Evolutionary conservation across 139 green algal species (phyloP).

Genomic region (Pycnococcus provasolii): DNA sequence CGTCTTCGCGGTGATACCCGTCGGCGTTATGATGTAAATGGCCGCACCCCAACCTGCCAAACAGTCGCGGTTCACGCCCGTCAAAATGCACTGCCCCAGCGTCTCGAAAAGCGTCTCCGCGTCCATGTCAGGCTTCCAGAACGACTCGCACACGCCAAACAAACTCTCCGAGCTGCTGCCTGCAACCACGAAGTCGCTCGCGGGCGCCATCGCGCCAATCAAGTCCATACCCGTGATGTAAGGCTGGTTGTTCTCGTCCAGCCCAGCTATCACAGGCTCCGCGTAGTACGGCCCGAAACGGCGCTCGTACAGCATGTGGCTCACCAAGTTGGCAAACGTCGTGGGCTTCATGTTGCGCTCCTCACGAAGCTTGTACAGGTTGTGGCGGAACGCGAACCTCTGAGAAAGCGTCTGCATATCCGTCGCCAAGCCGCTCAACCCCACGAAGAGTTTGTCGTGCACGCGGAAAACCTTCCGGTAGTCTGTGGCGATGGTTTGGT

Average conservation of each 20-base stretch:
- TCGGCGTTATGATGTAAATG: constrained; percentile 79
- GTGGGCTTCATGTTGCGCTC: constrained; percentile 89
- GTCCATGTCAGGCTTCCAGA: constrained; percentile 77
- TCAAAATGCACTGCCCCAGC: constrained; percentile 76
- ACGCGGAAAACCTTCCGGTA: constrained; percentile 87
- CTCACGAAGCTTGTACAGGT: constrained; percentile 94
- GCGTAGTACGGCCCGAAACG: constrained; percentile 92
- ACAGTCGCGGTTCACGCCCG: constrained; percentile 81
- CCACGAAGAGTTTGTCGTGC: constrained; percentile 88
- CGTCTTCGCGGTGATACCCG: constrained; percentile 64
- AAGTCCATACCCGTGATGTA: constrained; percentile 93
- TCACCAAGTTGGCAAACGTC: constrained; percentile 85
- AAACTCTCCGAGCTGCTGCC: constrained; percentile 81
- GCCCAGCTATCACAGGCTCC: constrained; percentile 83
- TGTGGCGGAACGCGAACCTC: constrained; percentile 85
- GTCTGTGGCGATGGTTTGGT: constrained; percentile 91
- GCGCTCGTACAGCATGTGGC: constrained; percentile 86
- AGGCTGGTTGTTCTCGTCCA: constrained; percentile 62
- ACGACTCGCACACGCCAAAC: constrained; percentile 91
- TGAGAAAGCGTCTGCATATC: constrained; percentile 29
- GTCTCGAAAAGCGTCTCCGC: constrained; percentile 96
- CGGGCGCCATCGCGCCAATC: constrained; percentile 69
- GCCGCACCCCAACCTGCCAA: constrained; percentile 89
- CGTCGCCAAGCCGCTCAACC: constrained; percentile 60
- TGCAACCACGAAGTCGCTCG: constrained; percentile 91